Percentiles rank a stretch among this genome's conserved stretches.
Conservation (phyloP, 306 rosid species). For the Gastrolobium bilobum region DNA sequence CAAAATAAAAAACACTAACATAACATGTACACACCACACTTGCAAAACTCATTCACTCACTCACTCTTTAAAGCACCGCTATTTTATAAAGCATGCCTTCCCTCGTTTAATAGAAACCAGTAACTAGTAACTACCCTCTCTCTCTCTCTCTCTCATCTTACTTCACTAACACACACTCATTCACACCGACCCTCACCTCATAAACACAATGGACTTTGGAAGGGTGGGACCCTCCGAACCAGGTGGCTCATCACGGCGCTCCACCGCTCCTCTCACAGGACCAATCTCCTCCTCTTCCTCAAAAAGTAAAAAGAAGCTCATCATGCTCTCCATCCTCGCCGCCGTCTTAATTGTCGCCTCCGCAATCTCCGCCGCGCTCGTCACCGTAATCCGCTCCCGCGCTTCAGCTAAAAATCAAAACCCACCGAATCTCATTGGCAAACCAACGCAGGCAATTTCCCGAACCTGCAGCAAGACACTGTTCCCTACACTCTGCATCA, state of each 20-base stretch:
- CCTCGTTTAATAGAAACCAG: constrained; percentile 11
- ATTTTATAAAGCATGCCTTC: constrained; percentile 1
- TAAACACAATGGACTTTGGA: constrained; percentile 60
- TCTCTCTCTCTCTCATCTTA: not conserved
- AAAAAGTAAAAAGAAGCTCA: constrained; percentile 46
- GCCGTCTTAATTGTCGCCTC: constrained; percentile 64
- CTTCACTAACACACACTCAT: not conserved
- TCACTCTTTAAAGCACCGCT: not conserved
- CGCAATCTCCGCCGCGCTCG: constrained; percentile 65
- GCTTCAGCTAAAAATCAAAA: not conserved
- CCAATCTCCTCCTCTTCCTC: not conserved
- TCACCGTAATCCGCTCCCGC: constrained; percentile 50
- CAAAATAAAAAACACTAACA: not conserved
- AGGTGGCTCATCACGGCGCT: constrained; percentile 56
- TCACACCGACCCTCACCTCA: not conserved
- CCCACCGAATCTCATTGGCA: constrained; percentile 44
- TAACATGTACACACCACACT: not conserved
- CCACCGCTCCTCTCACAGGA: constrained; percentile 48
- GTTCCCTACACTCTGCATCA: constrained; percentile 77
- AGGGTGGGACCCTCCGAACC: constrained; percentile 57
- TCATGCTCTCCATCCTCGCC: constrained; percentile 65
- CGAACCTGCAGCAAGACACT: constrained; percentile 77
- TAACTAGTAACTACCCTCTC: not conserved
- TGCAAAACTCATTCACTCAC: not conserved
- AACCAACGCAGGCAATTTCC: constrained; percentile 91